phyloP scores from a whole-genome alignment of 495 filamentous ascomycete genomes.

The Jackrogersella minutella region DNA sequence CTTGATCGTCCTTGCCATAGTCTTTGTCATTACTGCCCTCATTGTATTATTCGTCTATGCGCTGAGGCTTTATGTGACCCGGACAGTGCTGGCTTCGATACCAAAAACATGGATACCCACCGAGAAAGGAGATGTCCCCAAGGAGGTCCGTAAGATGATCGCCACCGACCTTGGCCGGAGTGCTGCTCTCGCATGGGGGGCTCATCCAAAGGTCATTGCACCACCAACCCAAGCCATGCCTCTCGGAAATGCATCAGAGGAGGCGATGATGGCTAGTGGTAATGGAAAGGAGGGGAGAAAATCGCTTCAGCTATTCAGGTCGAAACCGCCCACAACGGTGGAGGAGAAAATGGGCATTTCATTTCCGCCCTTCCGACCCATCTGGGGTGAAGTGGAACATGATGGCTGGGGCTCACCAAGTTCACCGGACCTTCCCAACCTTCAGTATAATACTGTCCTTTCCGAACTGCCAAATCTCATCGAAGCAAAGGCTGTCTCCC shows the following conservation, averaged over 20 bases:
- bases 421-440: slow-evolving; percentile 74
- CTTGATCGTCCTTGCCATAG: slow-evolving; percentile 82
- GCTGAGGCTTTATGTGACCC: slow-evolving; percentile 86
- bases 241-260: slow-evolving; percentile 11
- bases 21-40: slow-evolving; percentile 77
- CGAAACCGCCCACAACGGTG: slow-evolving; percentile 36
- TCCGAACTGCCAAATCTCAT: slow-evolving; percentile 89
- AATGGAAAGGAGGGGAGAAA: slow-evolving; percentile 15
- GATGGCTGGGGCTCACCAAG: slow-evolving; percentile 87
- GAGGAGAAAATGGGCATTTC: slow-evolving; percentile 42
- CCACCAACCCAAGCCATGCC: slow-evolving; percentile 29
- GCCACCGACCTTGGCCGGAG: slow-evolving; percentile 73
- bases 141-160: slow-evolving; percentile 77
- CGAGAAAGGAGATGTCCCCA: slow-evolving; percentile 77
- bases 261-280: neutral
- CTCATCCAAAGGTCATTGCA: slow-evolving; percentile 67
- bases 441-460: slow-evolving; percentile 84
- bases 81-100: slow-evolving; percentile 78
- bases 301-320: slow-evolving; percentile 37
- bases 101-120: slow-evolving; percentile 85
- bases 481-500: slow-evolving; percentile 87
- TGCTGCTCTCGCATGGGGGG: slow-evolving; percentile 81
- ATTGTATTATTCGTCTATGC: slow-evolving; percentile 80
- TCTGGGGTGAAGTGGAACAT: slow-evolving; percentile 85
- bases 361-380: slow-evolving; percentile 43